phyloP scores from a whole-genome alignment of 2,329 filamentous ascomycete genomes.

The Bertia moriformis region DNA sequence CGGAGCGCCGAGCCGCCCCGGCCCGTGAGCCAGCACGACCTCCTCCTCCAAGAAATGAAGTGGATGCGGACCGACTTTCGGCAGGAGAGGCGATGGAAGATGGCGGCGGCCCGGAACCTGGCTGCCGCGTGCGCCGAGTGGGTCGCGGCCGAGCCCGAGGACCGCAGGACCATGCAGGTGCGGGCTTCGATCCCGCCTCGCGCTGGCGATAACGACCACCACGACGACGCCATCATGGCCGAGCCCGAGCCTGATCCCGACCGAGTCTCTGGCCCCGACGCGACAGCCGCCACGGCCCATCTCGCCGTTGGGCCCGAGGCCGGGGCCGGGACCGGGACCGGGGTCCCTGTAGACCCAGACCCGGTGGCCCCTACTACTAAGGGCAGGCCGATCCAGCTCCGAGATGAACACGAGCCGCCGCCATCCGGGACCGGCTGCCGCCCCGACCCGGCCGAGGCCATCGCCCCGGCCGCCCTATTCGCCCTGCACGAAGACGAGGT shows the following conservation, averaged over 20 bases:
- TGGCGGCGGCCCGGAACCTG: conserved; percentile 62
- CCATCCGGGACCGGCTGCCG: conserved; percentile 15
- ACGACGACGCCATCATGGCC: conserved; percentile 15
- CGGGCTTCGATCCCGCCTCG: conserved; percentile 33
- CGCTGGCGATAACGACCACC: conserved; percentile 8
- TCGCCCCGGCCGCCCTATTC: conserved; percentile 67
- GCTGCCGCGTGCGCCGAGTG: conserved; percentile 76
- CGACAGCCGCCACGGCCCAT: too few species aligned
- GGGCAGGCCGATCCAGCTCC: too few species aligned
- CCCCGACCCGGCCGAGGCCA: conserved; percentile 17
- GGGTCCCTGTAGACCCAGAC: too few species aligned
- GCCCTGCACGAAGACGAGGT: conserved; percentile 73
- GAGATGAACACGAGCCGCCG: conserved; percentile 13
- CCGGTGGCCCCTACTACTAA: too few species aligned
- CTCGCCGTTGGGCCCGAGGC: too few species aligned
- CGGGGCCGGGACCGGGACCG: too few species aligned
- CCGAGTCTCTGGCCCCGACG: too few species aligned
- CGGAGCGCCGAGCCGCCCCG: conserved; percentile 68
- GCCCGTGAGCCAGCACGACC: conserved; percentile 68
- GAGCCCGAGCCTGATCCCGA: conserved; percentile 11
- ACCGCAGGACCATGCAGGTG: conserved; percentile 56
- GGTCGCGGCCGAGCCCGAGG: conserved; percentile 48
- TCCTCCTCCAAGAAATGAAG: conserved; percentile 78
- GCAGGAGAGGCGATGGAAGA: conserved; percentile 90
- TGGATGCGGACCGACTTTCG: conserved; percentile 97